These are phyloP conservation scores for Exophiala sideris DNA, from an alignment of 2,329 filamentous ascomycete species.

Conservation along the genomic window DNA sequence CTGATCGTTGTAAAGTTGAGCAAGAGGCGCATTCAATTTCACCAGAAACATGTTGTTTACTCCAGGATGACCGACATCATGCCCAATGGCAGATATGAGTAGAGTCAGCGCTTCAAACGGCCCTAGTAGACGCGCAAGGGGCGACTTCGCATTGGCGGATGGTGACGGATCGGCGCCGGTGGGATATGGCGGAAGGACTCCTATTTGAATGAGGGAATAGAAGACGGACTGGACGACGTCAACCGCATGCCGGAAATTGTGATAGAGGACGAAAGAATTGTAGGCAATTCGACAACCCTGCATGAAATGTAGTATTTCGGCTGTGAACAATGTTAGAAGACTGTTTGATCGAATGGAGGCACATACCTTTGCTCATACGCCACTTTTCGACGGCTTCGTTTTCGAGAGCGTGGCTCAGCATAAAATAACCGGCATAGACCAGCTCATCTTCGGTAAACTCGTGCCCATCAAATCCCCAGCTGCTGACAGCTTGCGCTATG, in stretches of 20 bases:
- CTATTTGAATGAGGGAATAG: slow-evolving; percentile 78
- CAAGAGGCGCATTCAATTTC: slow-evolving; percentile 84
- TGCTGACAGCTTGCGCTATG: slow-evolving; percentile 67
- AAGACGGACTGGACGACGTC: slow-evolving; percentile 94
- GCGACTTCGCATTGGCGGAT: slow-evolving; percentile 47
- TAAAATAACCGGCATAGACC: slow-evolving; percentile 76
- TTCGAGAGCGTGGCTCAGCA: slow-evolving; percentile 82
- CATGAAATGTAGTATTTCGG: slow-evolving; percentile 79
- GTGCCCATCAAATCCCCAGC: slow-evolving; percentile 87
- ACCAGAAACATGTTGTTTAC: slow-evolving; percentile 97
- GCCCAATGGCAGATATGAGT: slow-evolving; percentile 91
- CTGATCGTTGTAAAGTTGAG: slow-evolving; percentile 93
- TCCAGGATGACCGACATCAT: slow-evolving; percentile 94
- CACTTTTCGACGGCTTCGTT: slow-evolving; percentile 79
- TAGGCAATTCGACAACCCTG: slow-evolving; percentile 90
- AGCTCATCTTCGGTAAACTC: slow-evolving; percentile 88
- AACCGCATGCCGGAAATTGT: slow-evolving; percentile 96
- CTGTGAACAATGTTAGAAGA: slow-evolving; percentile 45
- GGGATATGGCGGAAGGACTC: slow-evolving; percentile 68
- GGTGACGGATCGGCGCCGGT: slow-evolving; percentile 33
- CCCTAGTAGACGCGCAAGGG: slow-evolving; percentile 70
- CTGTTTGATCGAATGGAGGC: slow-evolving; percentile 24
- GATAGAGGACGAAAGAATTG: slow-evolving; percentile 92
- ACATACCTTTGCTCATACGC: slow-evolving; percentile 70
- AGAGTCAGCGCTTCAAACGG: slow-evolving; percentile 87